Base-by-base conservation (phyloP, 495 filamentous ascomycete species). In the Talaromyces adpressus region DNA sequence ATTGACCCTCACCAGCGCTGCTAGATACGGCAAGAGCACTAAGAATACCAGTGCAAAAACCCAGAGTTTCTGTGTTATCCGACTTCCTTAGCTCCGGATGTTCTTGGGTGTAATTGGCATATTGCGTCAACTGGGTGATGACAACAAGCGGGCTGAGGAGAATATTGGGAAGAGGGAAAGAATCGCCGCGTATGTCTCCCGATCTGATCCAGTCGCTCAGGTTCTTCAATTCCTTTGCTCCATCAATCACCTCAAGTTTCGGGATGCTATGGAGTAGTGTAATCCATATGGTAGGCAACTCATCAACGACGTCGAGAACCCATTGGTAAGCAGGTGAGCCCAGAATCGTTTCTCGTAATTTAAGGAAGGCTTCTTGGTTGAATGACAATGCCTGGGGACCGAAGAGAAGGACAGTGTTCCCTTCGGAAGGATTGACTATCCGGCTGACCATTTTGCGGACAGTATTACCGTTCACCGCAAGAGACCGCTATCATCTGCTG, bases 91-190 rank as follows among this genome's bases (percentile, higher is more conserved):
- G 12, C 36, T 41, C 36, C 14, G 36, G 36, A 4, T 41, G 62
- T 14, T 36, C 36, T 47, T 47, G 5, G 3, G 32, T 12, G 27
- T 41, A 64, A 16, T 27, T 22, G 20, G 30, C n/a, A 59, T 75
- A 79, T 59, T 77, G 68, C 9, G 66, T 63, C 14, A 77, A 65
- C 59, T 78, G 76, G 1, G 63, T 59, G 25, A 77, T 67, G 47
- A 78, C 69, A 2, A 77, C 65, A n/a, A 79, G 68, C 1, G 77
- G 76, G 7, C 67, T 71, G 47, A 78, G 69, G 8, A 75, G 63
- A 11, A 72, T 64, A 61, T 77, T 78, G 4, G 73, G 68, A 54
- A 69, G 30, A 2, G 66, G 67, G 45, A 71, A 71, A 12, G 36
- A 16, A 1, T 66, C 65, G 0, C 39, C 51, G 2, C 61, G 14